Percentiles rank a stretch among this genome's conserved stretches.
Conservation (phyloP, 2,329 filamentous ascomycete genomes). For the Ceratocystis diversiconidia region DNA sequence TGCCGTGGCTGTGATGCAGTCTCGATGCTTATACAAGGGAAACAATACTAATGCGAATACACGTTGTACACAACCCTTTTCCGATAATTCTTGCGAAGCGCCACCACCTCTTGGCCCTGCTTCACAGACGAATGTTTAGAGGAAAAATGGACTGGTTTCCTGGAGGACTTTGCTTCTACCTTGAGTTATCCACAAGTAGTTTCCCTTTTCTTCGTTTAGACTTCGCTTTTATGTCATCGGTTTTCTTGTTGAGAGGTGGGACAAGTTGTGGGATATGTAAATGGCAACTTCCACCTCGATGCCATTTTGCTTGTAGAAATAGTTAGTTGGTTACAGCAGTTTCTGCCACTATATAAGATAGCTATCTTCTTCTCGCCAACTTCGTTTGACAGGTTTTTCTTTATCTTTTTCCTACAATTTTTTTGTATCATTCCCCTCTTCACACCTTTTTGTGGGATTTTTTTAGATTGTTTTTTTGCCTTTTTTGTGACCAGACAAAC, state of each 20-base stretch:
- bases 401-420: not conserved
- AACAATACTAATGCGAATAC: not conserved
- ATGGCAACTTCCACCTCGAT: not conserved
- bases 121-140: not conserved
- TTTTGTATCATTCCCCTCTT: not conserved
- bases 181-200: not conserved
- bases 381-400: not conserved
- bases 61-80: not conserved
- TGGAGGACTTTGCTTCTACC: not conserved
- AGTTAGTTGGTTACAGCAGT: not conserved
- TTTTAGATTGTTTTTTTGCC: constrained; percentile 4
- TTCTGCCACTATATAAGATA: not conserved
- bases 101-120: not conserved
- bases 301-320: not conserved
- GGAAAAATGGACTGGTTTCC: not conserved
- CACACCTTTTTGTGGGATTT: constrained; percentile 6
- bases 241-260: not conserved
- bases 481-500: constrained; percentile 6
- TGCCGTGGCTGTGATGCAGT: not conserved
- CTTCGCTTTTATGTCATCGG: not conserved
- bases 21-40: not conserved
- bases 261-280: not conserved
- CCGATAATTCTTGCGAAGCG: not conserved
- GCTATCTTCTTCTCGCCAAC: not conserved
- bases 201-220: not conserved